Base-by-base conservation (phyloP, 2,329 filamentous ascomycete genomes). In the Fusarium sp. region DNA sequence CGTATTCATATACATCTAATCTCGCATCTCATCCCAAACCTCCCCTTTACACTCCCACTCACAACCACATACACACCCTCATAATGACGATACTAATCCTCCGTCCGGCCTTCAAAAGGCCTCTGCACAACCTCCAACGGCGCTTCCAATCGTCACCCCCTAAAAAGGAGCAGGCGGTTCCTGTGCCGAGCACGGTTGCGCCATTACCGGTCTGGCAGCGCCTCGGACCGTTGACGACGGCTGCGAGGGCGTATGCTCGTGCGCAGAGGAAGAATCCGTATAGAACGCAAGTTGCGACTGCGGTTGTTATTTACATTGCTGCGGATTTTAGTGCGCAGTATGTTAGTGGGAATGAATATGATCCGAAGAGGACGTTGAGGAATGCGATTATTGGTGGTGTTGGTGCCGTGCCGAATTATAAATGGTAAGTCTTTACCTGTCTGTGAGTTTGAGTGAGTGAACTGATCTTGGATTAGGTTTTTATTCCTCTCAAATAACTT, bases 241-340 rank as follows among this genome's bases (percentile, higher is more conserved):
- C 80, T 0, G 84, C 83, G 20, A 78, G 84, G 66, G 84, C 84
- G 0, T 97, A 96, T 76, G 89, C 86, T 17, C 85, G 89, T 21
- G 87, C 89, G 45, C 93, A 97, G 79, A 82, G 87, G 50, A 85
- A 86, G 48, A 83, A 90, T 48, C 94, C 95, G 0, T 92, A 93
- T 74, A 80, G 85, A n/a, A 96, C 93, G 11, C 94, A 97, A 81
- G 77, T 97, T 63, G 83, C 85, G 67, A 93, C 88, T 71, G 89
- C 91, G 40, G 78, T 97, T 43, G 83, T 92, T 37, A 93, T 97
- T 60, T 97, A 94, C 75, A 84, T 94, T 37, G 85, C 88, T 48
- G 92, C 91, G 11, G 94, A 97, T 77, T 69, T 96, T 54, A 89
- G 88, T 42, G 93, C 93, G 43, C 94, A 97, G 80, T 83, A 84